phyloP scores from a whole-genome alignment of 371 early-diverging fungal genomes.

The Nematocida sp. region DNA sequence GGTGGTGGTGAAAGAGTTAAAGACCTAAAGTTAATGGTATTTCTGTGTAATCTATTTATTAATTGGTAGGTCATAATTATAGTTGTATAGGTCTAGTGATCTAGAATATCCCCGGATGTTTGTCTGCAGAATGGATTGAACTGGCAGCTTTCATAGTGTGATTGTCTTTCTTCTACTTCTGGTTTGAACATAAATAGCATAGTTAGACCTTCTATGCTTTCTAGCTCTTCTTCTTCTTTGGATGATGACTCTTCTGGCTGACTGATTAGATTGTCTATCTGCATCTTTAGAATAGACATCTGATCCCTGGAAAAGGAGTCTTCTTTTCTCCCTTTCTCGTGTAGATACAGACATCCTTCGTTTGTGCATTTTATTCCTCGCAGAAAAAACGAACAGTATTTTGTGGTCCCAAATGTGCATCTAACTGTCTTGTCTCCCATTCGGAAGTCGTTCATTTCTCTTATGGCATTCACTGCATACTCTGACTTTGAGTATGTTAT shows the following conservation, averaged over 20 bases:
- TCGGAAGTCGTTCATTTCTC: slow-evolving; percentile 63
- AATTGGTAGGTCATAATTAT: background rate
- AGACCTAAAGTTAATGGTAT: background rate
- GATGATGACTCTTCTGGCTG: background rate
- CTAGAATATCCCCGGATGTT: slow-evolving; percentile 11
- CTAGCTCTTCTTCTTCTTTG: background rate
- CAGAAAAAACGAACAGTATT: slow-evolving; percentile 65
- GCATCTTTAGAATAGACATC: slow-evolving; percentile 60
- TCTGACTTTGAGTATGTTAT: slow-evolving; percentile 60
- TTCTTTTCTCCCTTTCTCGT: slow-evolving; percentile 56
- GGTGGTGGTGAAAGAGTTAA: too few relatives aligned
- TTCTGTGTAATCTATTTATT: background rate
- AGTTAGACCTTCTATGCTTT: slow-evolving; percentile 38
- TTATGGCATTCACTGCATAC: slow-evolving; percentile 62
- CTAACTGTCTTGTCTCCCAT: slow-evolving; percentile 60
- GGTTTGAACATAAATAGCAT: slow-evolving; percentile 45
- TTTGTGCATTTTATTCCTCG: slow-evolving; percentile 64
- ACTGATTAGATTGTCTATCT: slow-evolving; percentile 61
- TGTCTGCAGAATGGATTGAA: slow-evolving; percentile 49
- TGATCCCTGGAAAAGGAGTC: slow-evolving; percentile 64
- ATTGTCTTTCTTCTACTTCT: background rate
- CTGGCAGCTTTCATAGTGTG: slow-evolving; percentile 49
- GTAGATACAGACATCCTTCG: slow-evolving; percentile 65
- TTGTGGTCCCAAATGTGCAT: slow-evolving; percentile 66
- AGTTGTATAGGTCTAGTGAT: background rate